Evolutionary conservation across 2,329 filamentous ascomycete species (phyloP).

Genomic region (Chrysosporium keratinophilum): DNA sequence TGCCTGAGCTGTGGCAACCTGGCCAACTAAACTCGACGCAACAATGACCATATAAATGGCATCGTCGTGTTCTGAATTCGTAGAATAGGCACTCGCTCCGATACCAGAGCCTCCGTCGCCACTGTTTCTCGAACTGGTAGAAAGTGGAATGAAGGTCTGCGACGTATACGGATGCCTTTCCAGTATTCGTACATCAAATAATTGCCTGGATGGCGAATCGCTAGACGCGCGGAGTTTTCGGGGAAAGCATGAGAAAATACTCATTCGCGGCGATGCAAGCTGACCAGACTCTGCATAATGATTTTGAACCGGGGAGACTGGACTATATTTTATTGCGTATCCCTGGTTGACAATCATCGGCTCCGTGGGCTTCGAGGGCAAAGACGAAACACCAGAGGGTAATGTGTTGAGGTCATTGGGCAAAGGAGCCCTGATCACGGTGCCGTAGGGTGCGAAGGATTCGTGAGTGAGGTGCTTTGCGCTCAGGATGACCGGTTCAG

Average conservation of each 20-base stretch:
- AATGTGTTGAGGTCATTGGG: conserved; percentile 42
- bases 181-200: conserved; percentile 61
- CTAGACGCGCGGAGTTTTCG: conserved; percentile 41
- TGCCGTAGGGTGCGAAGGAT: conserved; percentile 69
- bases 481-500: background rate
- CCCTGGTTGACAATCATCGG: conserved; percentile 69
- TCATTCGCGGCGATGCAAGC: conserved; percentile 57
- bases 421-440: conserved; percentile 65
- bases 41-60: conserved; percentile 71
- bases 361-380: conserved; percentile 32
- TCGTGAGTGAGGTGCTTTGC: conserved; percentile 53
- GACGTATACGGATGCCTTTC: conserved; percentile 91
- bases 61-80: conserved; percentile 16
- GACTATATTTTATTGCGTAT: conserved; percentile 73
- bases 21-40: conserved; percentile 57
- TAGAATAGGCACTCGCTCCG: no score
- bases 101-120: conserved; percentile 7
- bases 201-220: conserved; percentile 11
- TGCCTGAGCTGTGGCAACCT: conserved; percentile 28
- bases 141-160: conserved; percentile 81
- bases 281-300: conserved; percentile 51
- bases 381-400: conserved; percentile 38
- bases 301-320: conserved; percentile 63
- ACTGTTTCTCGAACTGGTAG: conserved; percentile 32
- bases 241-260: conserved; percentile 78